Percentiles rank a stretch among this genome's conserved stretches.
phyloP scores from a whole-genome alignment of 1,139 yeast species.

The Saccharomycopsis crataegensis region DNA sequence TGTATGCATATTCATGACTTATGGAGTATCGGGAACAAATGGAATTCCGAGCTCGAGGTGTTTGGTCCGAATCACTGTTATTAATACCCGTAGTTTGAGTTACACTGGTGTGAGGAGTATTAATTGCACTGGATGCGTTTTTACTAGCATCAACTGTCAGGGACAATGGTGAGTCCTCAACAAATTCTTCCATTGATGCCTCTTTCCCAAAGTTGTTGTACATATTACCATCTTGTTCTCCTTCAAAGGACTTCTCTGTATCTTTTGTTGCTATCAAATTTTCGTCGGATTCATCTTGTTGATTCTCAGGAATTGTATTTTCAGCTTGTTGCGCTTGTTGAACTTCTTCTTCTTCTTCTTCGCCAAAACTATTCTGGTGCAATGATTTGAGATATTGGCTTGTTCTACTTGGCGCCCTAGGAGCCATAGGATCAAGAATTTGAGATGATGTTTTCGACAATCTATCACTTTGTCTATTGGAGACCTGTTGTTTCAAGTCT shows the following conservation, averaged over 20 bases:
- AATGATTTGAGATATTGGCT: constrained; percentile 6
- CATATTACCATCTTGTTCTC: too few species aligned
- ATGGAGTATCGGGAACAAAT: constrained; percentile 1
- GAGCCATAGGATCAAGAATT: constrained; percentile 2
- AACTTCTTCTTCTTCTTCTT: not conserved
- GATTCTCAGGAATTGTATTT: not conserved
- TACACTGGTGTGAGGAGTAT: not conserved
- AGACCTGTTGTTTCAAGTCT: constrained; percentile 6
- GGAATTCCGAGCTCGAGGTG: not conserved
- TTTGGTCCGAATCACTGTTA: not conserved
- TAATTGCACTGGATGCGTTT: not conserved
- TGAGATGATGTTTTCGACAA: constrained; percentile 1
- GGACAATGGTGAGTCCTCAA: not conserved
- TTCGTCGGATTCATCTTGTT: not conserved
- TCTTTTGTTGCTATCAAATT: not conserved
- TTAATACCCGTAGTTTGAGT: not conserved
- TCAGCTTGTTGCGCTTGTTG: not conserved
- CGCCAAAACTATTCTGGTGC: too few species aligned
- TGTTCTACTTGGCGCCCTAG: constrained; percentile 8
- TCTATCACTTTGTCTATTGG: not conserved
- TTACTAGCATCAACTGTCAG: not conserved
- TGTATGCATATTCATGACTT: constrained; percentile 9
- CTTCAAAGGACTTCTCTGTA: too few species aligned
- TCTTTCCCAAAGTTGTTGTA: not conserved
- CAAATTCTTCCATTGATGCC: not conserved